A percentile compares a stretch with the other conserved stretches of the same genome.
phyloP scores from a whole-genome alignment of 441 rosid species.

The Caryocar brasiliense region DNA sequence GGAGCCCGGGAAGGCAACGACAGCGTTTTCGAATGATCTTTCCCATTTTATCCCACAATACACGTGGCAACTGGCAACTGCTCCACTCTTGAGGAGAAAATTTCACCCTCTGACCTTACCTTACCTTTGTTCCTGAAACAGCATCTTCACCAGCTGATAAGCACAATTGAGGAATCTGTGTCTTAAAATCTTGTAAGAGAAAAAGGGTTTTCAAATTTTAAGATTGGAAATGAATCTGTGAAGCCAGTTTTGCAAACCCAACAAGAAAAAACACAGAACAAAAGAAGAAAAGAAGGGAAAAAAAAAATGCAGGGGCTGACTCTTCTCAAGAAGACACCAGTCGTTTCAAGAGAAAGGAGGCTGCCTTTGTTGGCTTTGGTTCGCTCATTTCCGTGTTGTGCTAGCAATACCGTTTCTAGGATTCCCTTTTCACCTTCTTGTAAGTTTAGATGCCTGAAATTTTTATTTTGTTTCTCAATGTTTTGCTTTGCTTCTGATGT shows the following conservation, averaged over 20 bases:
- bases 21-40: background rate
- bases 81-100: background rate
- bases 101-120: no score
- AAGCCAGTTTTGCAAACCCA: background rate
- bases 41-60: constrained; percentile 13
- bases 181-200: no score
- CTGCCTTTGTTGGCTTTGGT: constrained; percentile 37
- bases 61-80: constrained; percentile 24
- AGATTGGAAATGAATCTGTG: constrained; percentile 12
- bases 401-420: constrained; percentile 24
- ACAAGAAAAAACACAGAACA: background rate
- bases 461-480: background rate
- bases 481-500: background rate
- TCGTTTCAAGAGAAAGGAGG: constrained; percentile 34
- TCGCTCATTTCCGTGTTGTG: constrained; percentile 43
- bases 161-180: no score
- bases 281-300: background rate
- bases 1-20: background rate
- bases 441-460: constrained; percentile 19
- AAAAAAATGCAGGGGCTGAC: constrained; percentile 39
- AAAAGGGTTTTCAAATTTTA: no score
- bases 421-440: constrained; percentile 30
- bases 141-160: no score
- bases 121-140: no score
- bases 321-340: constrained; percentile 24